A percentile compares a stretch with the other conserved stretches of the same genome.
Conservation (phyloP, 495 filamentous ascomycete genomes). For the Tuber microsphaerosporum region DNA sequence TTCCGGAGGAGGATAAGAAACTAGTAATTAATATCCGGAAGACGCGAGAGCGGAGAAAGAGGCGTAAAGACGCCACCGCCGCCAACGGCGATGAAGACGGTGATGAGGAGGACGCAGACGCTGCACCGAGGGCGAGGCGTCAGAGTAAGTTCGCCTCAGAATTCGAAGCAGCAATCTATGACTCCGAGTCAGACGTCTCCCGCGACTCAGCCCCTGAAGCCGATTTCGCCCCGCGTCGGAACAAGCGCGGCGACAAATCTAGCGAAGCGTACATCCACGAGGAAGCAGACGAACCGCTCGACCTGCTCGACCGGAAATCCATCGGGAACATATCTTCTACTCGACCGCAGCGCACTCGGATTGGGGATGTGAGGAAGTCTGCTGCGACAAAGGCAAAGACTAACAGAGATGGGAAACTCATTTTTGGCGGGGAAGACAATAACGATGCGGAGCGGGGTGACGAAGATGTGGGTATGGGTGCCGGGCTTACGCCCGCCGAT, state of each 20-base stretch:
- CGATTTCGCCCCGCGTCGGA: conserved; percentile 43
- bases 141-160: conserved; percentile 72
- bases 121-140: conserved; percentile 40
- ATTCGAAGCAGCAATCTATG: conserved; percentile 91
- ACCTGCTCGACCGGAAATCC: conserved; percentile 79
- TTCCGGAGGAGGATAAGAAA: conserved; percentile 79
- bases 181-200: conserved; percentile 62
- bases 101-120: conserved; percentile 44
- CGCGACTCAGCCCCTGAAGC: conserved; percentile 58
- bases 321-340: conserved; percentile 89
- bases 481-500: conserved; percentile 48
- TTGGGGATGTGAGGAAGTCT: conserved; percentile 49
- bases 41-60: conserved; percentile 77
- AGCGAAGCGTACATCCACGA: conserved; percentile 79
- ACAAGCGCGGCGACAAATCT: conserved; percentile 50
- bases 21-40: conserved; percentile 90
- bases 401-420: conserved; percentile 79
- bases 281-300: conserved; percentile 84
- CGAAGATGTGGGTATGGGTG: conserved; percentile 52
- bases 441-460: conserved; percentile 46
- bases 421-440: conserved; percentile 53
- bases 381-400: conserved; percentile 60
- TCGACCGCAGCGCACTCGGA: conserved; percentile 59
- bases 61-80: conserved; percentile 62
- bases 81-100: conserved; percentile 50